Evolutionary conservation across 768 basidiomycete species (phyloP).

Genomic region (Tricholoma sp.): DNA sequence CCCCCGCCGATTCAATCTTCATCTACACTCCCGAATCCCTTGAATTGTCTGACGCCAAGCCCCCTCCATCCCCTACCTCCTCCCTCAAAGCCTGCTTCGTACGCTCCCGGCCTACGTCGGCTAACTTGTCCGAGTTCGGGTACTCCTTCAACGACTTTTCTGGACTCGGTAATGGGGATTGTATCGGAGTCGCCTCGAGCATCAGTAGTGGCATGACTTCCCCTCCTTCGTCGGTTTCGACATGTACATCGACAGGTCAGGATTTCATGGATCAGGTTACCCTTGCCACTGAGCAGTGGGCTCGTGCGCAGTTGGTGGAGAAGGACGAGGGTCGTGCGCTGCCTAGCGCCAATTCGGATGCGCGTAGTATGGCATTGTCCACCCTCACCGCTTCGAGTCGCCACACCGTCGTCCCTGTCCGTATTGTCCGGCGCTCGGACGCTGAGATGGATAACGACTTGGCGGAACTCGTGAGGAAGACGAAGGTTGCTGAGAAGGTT

Average conservation of each 20-base stretch:
- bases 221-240: neutral
- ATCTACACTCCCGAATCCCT: neutral
- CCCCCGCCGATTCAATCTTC: neutral
- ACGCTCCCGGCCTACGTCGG: neutral
- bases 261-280: neutral
- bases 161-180: neutral
- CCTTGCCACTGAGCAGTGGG: slow-evolving; percentile 5
- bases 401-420: slow-evolving; percentile 5
- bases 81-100: slow-evolving; percentile 14
- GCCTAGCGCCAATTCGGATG: neutral
- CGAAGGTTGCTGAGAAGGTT: neutral
- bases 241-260: neutral
- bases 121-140: neutral
- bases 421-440: slow-evolving; percentile 7
- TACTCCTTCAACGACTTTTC: slow-evolving; percentile 7
- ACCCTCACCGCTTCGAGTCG: slow-evolving; percentile 1
- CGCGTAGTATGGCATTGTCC: slow-evolving; percentile 1
- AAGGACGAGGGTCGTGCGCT: neutral
- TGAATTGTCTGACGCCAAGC: neutral
- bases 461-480: neutral
- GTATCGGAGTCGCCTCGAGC: neutral
- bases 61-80: slow-evolving; percentile 14
- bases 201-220: neutral
- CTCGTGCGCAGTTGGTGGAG: neutral
- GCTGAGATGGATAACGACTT: neutral